Evolutionary conservation across 148 eudicot species (phyloP), one percentile per base, ranked within the genome.

Genomic region (Fagopyrum tataricum): DNA sequence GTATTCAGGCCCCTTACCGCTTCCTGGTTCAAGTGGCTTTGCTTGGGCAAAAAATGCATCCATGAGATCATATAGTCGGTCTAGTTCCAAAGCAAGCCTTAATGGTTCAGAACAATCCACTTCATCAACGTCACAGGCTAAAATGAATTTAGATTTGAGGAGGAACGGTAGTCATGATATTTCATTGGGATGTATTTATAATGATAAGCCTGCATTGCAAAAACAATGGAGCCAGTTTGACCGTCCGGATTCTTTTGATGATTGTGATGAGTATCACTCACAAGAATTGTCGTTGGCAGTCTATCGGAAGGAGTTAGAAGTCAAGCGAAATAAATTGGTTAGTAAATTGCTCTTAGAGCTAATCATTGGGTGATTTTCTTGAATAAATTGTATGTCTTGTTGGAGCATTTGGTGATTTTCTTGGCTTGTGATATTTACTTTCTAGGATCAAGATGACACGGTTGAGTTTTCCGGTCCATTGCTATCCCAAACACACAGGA

Each of bases 381-480:
- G 7, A n/a, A n/a, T n/a, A n/a, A n/a, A n/a, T n/a, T n/a, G 31
- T 55, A 55, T 55, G 61, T 20, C 26, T 55, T n/a, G 2, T 55
- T 18, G 9, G 7, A 55, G 61, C 61, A 55, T 20, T 55, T 55
- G 61, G 44, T 66, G 70, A 31, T 1, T 12, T 8, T 61, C 67
- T 61, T 10, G 7, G 6, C 10, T 17, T 66, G 70, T 52, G 7
- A 23, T n/a, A 13, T 48, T 48, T 85, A 78, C 75, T 66, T 83
- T 80, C 73, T 84, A 89, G 85, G 90, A 82, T 80, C 85, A 81
- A 73, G 91, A 76, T 62, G 96, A 85, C 66, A 84, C 84, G 81
- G 91, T 94, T 41, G 97, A 94, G 79, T 94, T 88, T 78, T 94
- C 97, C 4, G 98, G 97, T 62, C 98, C 98, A 12, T 77, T 94